Base-by-base conservation (phyloP, 805 yeast genomes). In the Candida peoriensis region DNA sequence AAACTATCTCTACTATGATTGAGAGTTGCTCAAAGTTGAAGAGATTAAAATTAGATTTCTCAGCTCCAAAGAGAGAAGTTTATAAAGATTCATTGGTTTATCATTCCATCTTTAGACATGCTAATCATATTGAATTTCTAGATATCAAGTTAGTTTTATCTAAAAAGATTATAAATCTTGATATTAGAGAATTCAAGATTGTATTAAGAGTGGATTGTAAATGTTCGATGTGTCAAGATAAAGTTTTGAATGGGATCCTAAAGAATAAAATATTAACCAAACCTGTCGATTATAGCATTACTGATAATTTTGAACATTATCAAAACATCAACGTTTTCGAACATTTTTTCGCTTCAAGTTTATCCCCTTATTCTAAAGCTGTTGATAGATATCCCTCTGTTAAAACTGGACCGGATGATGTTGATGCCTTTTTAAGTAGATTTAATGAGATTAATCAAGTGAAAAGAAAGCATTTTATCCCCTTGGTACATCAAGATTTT, bases 331-430 rank as follows among this genome's bases (percentile, higher is more conserved):
- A 63, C 39, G 59, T 58, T 27, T 64, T 58, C 36, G 56, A 57
- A 10, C 58, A 56, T 48, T 59, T 64, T 49, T 48, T 58, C 28
- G 46, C 50, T 23, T 44, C 61, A 8, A 58, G 60, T 16, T 36
- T 66, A 18, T 44, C 61, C 24, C 71, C 71, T 3, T 66, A 66
- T 36, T 63, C 70, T 1, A 65, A 64, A 36, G 69, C 70, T 1
- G 61, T 65, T 30, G 71, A 64, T 42, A 49, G 47, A 29, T 64
- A 60, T 40, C 71, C 71, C 18, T 55, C 66, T 27, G 70, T 66
- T 4, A 54, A 64, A 31, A 66, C 71, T 0, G 66, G 63, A 19
- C 60, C 66, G 12, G 65, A 62, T 56, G 57, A 54, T 37, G 38
- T 63, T 24, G 48, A 54, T 39, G 46, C 37, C 42, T 61, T 51